Base-by-base conservation (phyloP, 208 protist genomes). In the Acanthamoeba royreba region DNA sequence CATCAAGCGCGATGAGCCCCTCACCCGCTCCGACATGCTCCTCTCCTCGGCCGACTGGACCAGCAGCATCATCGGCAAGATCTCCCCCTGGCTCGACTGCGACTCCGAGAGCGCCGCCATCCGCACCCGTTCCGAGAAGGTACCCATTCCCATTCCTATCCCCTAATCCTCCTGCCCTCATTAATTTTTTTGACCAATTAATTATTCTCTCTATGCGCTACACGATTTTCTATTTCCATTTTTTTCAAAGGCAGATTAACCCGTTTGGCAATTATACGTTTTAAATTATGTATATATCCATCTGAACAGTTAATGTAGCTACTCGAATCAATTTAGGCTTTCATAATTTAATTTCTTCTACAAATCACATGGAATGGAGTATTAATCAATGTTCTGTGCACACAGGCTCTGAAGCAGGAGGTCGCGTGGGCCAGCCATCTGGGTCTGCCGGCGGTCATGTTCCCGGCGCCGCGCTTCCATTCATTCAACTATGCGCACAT, bases 371-470 rank as follows among this genome's bases (percentile, higher is more conserved):
- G n/a, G n/a, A n/a, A n/a, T n/a, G n/a, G n/a, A n/a, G n/a, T n/a
- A n/a, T n/a, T n/a, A n/a, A n/a, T n/a, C n/a, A n/a, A n/a, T n/a
- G n/a, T n/a, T n/a, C n/a, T 61, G 28, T 86, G 72, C 40, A 25
- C 83, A 4, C 49, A 93, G 91, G 93, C 74, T 7, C 90, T 97
- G 9, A 74, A 93, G 61, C 61, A 94, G 58, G 97, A 98, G 94
- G 52, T 98, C 4, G 94, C 90, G 52, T 98, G 96, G 95, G 96
- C 97, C 1, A 81, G 95, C 40, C 97, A 98, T 95, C 49, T 98
- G 35, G 79, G 94, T 25, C 87, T 98, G 17, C 93, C 95, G 4
- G 94, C 97, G 5, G 89, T 98, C 0, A 43, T 98, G n/a, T 40
- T 98, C n/a, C 96, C 97, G 13, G 58, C 81, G 58, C 96, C 95